phyloP scores from a whole-genome alignment of 148 eudicot genomes.

The Cornus kousa region DNA sequence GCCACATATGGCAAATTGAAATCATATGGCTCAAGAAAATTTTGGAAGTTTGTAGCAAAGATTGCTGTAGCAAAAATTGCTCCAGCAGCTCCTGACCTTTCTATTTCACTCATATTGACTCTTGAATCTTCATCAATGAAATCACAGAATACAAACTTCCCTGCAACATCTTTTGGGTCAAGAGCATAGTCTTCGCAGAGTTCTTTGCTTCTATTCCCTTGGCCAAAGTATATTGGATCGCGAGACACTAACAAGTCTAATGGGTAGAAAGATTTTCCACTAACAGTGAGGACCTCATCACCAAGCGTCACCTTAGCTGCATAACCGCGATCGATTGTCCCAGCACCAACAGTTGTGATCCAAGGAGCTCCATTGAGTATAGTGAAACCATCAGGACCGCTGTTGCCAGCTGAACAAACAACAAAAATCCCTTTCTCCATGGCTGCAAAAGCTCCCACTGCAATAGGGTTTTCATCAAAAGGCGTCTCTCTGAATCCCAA shows the following conservation, averaged over 20 bases:
- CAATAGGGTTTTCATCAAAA: slow-evolving; percentile 23
- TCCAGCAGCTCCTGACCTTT: slow-evolving; percentile 21
- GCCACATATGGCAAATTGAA: slow-evolving; percentile 10
- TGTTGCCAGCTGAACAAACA: slow-evolving; percentile 43
- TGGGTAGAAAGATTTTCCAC: slow-evolving; percentile 19
- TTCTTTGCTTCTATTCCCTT: slow-evolving; percentile 12
- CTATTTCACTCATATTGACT: neutral
- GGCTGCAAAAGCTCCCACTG: slow-evolving; percentile 42
- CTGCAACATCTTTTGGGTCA: slow-evolving; percentile 17
- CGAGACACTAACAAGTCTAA: slow-evolving; percentile 14
- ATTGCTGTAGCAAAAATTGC: slow-evolving; percentile 20
- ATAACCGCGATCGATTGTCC: slow-evolving; percentile 41
- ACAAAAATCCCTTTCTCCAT: slow-evolving; percentile 42
- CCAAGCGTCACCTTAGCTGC: slow-evolving; percentile 14
- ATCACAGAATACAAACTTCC: slow-evolving; percentile 29
- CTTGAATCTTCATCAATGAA: neutral
- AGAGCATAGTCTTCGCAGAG: neutral
- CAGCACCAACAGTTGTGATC: slow-evolving; percentile 49
- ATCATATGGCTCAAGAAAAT: slow-evolving; percentile 1
- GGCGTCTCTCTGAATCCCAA: slow-evolving; percentile 16
- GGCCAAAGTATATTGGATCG: slow-evolving; percentile 16
- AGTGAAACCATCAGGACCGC: slow-evolving; percentile 12
- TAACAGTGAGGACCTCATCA: slow-evolving; percentile 9
- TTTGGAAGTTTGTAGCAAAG: neutral
- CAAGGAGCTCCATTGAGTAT: slow-evolving; percentile 40